These are phyloP conservation scores for Amoebophrya sp. DNA, from an alignment of 169 alveolate species.

Conservation along the genomic window DNA sequence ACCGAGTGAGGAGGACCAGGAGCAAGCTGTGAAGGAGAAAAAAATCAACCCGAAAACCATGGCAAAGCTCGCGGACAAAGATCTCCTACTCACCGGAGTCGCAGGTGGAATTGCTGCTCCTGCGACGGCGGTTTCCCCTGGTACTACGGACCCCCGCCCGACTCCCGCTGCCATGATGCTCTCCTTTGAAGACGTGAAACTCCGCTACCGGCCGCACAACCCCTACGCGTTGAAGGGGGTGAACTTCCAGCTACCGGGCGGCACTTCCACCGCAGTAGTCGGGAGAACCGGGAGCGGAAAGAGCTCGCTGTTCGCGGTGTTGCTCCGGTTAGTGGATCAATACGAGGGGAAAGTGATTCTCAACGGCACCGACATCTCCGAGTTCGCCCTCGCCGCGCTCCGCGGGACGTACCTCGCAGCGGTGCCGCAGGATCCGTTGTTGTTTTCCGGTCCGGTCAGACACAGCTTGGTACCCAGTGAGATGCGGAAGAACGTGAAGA, in stretches of 20 bases:
- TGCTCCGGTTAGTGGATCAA: neutral
- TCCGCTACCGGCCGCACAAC: neutral
- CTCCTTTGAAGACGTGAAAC: neutral
- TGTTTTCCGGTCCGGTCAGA: neutral
- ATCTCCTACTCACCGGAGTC: too few species aligned
- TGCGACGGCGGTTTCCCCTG: too few species aligned
- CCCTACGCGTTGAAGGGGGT: conserved; percentile 11
- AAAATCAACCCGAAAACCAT: too few species aligned
- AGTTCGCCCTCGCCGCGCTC: neutral
- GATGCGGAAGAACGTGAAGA: neutral
- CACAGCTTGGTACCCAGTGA: neutral
- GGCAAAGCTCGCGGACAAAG: too few species aligned
- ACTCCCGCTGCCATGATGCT: neutral
- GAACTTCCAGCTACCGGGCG: neutral
- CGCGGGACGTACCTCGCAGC: neutral
- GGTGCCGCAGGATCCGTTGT: neutral
- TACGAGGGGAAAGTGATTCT: neutral
- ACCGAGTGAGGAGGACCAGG: neutral
- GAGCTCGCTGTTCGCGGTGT: neutral
- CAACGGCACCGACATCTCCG: neutral
- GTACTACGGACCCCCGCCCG: too few species aligned
- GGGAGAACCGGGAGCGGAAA: neutral
- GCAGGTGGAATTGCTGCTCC: too few species aligned
- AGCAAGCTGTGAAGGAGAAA: too few species aligned
- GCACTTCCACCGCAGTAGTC: neutral